These are phyloP conservation scores for Fistulina hepatica DNA, from an alignment of 1,284 basidiomycete genomes.

Conservation along the genomic window DNA sequence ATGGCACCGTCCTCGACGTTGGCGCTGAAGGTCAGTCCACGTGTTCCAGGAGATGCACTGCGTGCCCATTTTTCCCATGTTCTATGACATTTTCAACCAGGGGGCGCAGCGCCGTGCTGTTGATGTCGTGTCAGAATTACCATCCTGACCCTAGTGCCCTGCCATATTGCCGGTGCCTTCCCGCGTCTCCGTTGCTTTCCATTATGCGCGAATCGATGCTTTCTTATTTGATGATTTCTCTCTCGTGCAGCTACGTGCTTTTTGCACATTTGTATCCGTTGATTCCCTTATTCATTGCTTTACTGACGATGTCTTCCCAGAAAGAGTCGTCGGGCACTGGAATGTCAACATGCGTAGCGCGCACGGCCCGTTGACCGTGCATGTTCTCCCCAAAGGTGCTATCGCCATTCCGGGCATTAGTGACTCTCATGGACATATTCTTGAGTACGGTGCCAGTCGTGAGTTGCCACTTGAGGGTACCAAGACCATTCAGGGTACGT, in stretches of 20 bases:
- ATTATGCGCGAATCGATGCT: too few relatives aligned
- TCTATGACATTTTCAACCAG: too few relatives aligned
- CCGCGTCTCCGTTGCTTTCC: too few relatives aligned
- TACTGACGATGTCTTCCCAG: conserved; percentile 22
- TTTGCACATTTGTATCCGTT: too few relatives aligned
- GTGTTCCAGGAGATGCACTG: too few relatives aligned
- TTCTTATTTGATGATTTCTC: conserved; percentile 36
- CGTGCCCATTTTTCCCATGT: too few relatives aligned
- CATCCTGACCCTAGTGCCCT: too few relatives aligned
- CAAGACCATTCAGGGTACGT: conserved; percentile 42
- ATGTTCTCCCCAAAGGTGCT: conserved; percentile 40
- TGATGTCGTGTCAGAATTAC: too few relatives aligned
- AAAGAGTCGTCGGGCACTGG: conserved; percentile 35
- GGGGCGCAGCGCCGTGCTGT: too few relatives aligned
- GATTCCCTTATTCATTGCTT: not conserved
- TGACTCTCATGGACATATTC: conserved; percentile 75
- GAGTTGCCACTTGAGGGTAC: conserved; percentile 59
- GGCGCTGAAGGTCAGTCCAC: too few relatives aligned
- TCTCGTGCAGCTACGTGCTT: too few relatives aligned
- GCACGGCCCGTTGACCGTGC: conserved; percentile 27
- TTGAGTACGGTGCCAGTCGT: conserved; percentile 63
- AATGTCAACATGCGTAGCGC: conserved; percentile 12
- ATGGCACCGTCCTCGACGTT: conserved; percentile 36
- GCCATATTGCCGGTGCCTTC: too few relatives aligned
- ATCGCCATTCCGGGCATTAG: conserved; percentile 59